Percentiles rank a stretch among this genome's conserved stretches.
Conservation (phyloP, 2,329 filamentous ascomycete genomes). For the Aureobasidium mangrovei region DNA sequence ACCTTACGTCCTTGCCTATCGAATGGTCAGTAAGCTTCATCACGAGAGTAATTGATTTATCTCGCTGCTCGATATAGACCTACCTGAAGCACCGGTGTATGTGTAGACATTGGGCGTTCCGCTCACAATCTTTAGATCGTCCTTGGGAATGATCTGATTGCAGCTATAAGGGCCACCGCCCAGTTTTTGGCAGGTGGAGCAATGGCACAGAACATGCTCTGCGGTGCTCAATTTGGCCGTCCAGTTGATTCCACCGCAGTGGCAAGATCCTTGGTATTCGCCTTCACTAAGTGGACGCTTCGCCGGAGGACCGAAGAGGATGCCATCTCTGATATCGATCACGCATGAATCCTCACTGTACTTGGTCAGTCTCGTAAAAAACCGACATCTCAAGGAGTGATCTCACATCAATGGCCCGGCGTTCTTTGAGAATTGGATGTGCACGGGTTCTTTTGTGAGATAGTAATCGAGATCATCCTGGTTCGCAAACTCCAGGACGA, state of each 20-base stretch:
- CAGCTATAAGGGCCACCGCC: slow-evolving; percentile 30
- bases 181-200: slow-evolving; percentile 29
- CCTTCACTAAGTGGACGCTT: slow-evolving; percentile 17
- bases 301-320: slow-evolving; percentile 25
- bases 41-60: no score
- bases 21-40: background rate
- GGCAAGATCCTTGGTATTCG: slow-evolving; percentile 24
- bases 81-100: slow-evolving; percentile 27
- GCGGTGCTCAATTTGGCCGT: slow-evolving; percentile 19
- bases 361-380: background rate
- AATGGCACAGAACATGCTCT: slow-evolving; percentile 31
- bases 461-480: slow-evolving; percentile 30
- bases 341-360: slow-evolving; percentile 24
- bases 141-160: slow-evolving; percentile 28
- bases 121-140: slow-evolving; percentile 22
- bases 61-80: background rate
- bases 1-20: slow-evolving; percentile 28
- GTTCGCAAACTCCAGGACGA: slow-evolving; percentile 27
- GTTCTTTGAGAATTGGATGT: slow-evolving; percentile 23
- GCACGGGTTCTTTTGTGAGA: slow-evolving; percentile 25
- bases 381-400: background rate
- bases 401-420: slow-evolving; percentile 23
- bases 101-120: slow-evolving; percentile 25
- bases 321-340: slow-evolving; percentile 27
- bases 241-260: slow-evolving; percentile 27